Evolutionary conservation across 495 filamentous ascomycete genomes (phyloP), one percentile per base, ranked within the genome.

Genomic region (Penicillium cosmopolitanum): DNA sequence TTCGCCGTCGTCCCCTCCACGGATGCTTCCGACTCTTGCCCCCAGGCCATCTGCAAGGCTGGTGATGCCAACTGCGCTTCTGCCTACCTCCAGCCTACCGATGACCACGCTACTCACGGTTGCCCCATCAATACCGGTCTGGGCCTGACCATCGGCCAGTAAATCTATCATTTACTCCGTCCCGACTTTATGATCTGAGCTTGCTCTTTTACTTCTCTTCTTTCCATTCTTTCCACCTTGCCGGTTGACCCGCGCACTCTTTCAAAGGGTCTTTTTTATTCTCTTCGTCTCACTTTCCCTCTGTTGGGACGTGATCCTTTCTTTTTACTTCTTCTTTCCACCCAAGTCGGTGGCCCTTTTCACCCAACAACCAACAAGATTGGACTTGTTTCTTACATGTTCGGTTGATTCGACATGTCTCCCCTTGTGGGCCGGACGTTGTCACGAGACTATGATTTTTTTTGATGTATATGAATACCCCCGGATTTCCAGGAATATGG

Each of bases 21-120:
- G 43, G 53, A 40, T 31, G 50, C 48, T 42, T 53, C 66, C 21
- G 34, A 10, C 11, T 58, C 67, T 53, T 80, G 77, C 69, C 75
- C 73, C 35, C 51, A 63, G 34, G 76, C 75, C 33, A 66, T 71
- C 58, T 80, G 77, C 66, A 46, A 57, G 40, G 71, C 77, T 40
- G 75, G 75, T 38, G 74, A 79, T 51, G 31, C 56, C 33, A 54
- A 62, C 38, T 80, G 77, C 62, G 62, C 70, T 19, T 74, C 71
- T 53, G 76, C 77, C 43, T 80, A 79, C 69, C 66, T 78, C 62
- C 54, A 71, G 58, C 74, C 75, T 16, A 66, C 69, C 28, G 76
- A 79, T 65, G 67, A 80, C 70, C 67, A 75, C 33, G 77, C 76
- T 51, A 80, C 76, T 38, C 77, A 79, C 66, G 73, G 75, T 52